Conservation (phyloP, 257 asterid genomes). For the Asclepias syriaca region DNA sequence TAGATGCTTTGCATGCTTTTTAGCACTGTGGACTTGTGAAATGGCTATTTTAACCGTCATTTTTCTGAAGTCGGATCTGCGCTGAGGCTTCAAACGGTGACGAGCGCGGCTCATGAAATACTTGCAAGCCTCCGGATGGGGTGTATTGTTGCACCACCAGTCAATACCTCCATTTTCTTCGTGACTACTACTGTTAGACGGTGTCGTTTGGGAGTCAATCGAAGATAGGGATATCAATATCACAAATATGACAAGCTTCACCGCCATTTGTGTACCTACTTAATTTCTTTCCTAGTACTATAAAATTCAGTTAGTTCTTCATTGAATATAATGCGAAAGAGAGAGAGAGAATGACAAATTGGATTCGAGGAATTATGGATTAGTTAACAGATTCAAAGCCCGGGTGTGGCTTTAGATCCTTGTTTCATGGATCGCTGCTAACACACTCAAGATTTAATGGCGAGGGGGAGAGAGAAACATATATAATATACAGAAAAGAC, state of each 20-base stretch:
- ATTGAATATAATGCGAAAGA: background rate
- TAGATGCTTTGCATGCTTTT: conserved; percentile 24
- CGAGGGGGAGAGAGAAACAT: background rate
- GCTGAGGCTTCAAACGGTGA: conserved; percentile 23
- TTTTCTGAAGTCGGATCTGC: conserved; percentile 40
- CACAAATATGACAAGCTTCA: conserved; percentile 15
- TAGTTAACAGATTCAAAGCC: background rate
- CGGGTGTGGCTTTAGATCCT: conserved; percentile 37
- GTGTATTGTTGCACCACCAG: conserved; percentile 61
- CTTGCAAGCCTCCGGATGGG: conserved; percentile 59
- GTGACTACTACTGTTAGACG: background rate
- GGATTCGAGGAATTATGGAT: conserved; percentile 4
- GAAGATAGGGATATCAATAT: conserved; percentile 12
- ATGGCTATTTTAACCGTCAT: conserved; percentile 47
- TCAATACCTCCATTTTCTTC: conserved; percentile 25
- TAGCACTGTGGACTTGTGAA: conserved; percentile 39
- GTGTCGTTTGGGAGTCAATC: conserved; percentile 15
- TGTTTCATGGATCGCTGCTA: conserved; percentile 71
- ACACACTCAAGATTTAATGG: conserved; percentile 40
- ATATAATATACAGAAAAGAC: background rate
- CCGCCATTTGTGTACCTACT: background rate
- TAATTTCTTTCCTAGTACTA: background rate
- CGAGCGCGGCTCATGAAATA: conserved; percentile 33
- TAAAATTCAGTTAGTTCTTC: background rate
- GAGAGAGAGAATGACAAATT: conserved; percentile 7